phyloP scores from a whole-genome alignment of 176 grass and related monocot genomes.

The Oryza meridionalis region DNA sequence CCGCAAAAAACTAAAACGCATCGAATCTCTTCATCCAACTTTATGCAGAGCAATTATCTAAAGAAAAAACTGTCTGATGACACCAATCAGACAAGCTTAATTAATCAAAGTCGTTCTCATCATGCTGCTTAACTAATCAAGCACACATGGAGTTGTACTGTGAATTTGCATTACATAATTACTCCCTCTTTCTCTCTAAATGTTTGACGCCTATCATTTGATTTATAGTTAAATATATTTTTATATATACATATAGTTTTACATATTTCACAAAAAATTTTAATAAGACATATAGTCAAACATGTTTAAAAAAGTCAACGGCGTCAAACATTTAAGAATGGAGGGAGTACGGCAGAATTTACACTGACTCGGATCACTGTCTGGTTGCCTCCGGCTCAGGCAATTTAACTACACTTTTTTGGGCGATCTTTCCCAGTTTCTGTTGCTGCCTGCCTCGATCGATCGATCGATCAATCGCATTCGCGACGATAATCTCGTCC shows the following conservation, averaged over 20 bases:
- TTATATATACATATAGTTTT: no score
- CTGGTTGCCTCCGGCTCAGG: conserved; percentile 14
- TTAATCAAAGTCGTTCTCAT: not conserved
- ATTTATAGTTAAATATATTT: no score
- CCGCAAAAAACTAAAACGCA: not conserved
- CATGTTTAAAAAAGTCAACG: no score
- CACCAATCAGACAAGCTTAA: not conserved
- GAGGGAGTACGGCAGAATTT: no score
- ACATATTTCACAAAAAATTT: no score
- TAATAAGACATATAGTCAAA: no score
- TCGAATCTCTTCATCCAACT: not conserved
- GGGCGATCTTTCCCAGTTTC: not conserved
- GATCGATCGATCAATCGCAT: not conserved
- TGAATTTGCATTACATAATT: not conserved
- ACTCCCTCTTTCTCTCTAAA: no score
- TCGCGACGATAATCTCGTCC: not conserved
- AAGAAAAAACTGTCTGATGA: not conserved
- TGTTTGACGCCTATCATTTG: no score
- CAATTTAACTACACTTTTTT: not conserved
- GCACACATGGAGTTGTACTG: not conserved
- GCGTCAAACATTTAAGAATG: no score
- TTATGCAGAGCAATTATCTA: not conserved
- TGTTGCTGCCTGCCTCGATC: not conserved
- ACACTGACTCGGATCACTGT: not conserved
- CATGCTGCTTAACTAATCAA: not conserved